Conservation (phyloP, 352 stramenopile genomes). For the Phytophthora cactorum region DNA sequence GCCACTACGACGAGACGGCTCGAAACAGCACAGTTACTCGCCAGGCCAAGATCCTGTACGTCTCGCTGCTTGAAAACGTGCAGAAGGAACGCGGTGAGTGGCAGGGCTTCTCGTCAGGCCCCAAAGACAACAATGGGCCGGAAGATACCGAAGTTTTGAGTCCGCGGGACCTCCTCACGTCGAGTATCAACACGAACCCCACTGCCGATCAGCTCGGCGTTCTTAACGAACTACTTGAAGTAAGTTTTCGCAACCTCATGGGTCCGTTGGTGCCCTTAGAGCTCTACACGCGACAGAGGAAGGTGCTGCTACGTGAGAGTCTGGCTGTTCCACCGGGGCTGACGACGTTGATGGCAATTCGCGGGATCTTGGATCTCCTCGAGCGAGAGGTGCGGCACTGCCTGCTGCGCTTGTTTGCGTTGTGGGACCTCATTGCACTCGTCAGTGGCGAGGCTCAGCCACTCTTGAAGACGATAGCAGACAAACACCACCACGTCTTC, state of each 20-base stretch:
- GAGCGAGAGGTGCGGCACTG: slow-evolving; percentile 57
- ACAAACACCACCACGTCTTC: slow-evolving; percentile 64
- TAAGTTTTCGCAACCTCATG: slow-evolving; percentile 76
- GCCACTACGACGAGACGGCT: slow-evolving; percentile 35
- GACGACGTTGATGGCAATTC: slow-evolving; percentile 50
- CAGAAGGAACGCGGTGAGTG: slow-evolving; percentile 76
- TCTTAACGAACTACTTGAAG: slow-evolving; percentile 66
- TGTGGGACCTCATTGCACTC: slow-evolving; percentile 61
- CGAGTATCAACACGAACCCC: slow-evolving; percentile 14
- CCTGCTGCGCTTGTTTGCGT: slow-evolving; percentile 55
- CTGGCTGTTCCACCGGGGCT: slow-evolving; percentile 49
- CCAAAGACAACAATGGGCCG: slow-evolving; percentile 27
- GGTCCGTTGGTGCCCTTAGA: slow-evolving; percentile 50
- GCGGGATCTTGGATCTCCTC: slow-evolving; percentile 51
- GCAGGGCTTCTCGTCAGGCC: slow-evolving; percentile 51
- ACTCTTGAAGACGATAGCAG: slow-evolving; percentile 52
- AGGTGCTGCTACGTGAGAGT: slow-evolving; percentile 38
- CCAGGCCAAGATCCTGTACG: slow-evolving; percentile 69
- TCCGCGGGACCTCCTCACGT: slow-evolving; percentile 30
- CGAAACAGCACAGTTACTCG: slow-evolving; percentile 47
- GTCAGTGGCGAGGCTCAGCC: slow-evolving; percentile 38
- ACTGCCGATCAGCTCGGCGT: slow-evolving; percentile 42
- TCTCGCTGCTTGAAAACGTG: slow-evolving; percentile 66
- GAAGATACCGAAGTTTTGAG: slow-evolving; percentile 19
- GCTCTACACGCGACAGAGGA: slow-evolving; percentile 57